Percentiles rank a stretch among this genome's conserved stretches.
Evolutionary conservation across 345 rosid species (phyloP).

Genomic region (Cochlearia excelsa): DNA sequence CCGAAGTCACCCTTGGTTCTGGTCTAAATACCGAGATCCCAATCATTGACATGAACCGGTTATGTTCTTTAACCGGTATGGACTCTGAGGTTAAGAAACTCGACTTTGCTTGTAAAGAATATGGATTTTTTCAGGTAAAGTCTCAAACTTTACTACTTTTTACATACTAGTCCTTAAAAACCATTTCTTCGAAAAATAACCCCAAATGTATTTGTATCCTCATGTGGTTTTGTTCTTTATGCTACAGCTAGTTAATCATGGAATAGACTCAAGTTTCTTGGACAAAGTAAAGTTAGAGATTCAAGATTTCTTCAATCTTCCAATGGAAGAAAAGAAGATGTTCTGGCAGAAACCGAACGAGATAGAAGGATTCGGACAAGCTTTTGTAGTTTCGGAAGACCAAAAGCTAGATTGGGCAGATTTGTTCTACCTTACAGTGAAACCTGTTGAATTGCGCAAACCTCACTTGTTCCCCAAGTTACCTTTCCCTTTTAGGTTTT

Average conservation of each 20-base stretch:
- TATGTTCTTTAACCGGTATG: slow-evolving; percentile 15
- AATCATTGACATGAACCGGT: slow-evolving; percentile 26
- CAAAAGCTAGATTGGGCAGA: slow-evolving; percentile 44
- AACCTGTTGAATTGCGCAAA: slow-evolving; percentile 27
- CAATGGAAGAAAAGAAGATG: slow-evolving; percentile 37
- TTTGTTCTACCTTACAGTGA: slow-evolving; percentile 14
- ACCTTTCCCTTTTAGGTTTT: slow-evolving; percentile 37
- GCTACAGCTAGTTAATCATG: slow-evolving; percentile 39
- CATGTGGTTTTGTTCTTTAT: neutral
- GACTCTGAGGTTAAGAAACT: slow-evolving; percentile 24
- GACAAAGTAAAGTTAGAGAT: slow-evolving; percentile 33
- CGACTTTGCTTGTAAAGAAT: too few relatives aligned
- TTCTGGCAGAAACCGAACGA: slow-evolving; percentile 30
- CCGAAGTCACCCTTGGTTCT: neutral
- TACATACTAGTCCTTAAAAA: neutral
- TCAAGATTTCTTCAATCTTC: neutral
- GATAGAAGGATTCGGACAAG: slow-evolving; percentile 38
- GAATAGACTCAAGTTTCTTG: slow-evolving; percentile 29
- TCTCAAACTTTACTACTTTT: too few relatives aligned
- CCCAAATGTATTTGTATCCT: neutral
- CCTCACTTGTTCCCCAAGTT: slow-evolving; percentile 38
- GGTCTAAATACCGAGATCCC: slow-evolving; percentile 12
- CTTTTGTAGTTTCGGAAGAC: slow-evolving; percentile 36
- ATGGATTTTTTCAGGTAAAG: slow-evolving; percentile 52
- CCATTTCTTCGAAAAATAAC: too few relatives aligned